Percentiles rank a stretch among this genome's conserved stretches.
Evolutionary conservation across 2,329 filamentous ascomycete species (phyloP).

Genomic region (Dothideomycetes sp.): DNA sequence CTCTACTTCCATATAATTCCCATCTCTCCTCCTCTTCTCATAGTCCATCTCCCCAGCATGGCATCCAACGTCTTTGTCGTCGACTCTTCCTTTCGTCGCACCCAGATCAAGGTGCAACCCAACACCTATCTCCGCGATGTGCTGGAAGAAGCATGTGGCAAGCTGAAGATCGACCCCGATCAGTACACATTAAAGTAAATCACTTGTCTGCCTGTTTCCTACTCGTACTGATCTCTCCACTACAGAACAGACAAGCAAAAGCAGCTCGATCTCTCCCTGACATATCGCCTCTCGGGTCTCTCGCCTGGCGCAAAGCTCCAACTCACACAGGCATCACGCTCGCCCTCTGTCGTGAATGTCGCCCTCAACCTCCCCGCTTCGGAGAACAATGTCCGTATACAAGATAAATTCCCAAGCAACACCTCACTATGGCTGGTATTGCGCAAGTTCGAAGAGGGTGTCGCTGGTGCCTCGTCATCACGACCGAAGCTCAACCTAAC

Average conservation of each 20-base stretch:
- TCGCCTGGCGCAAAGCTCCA: constrained; percentile 82
- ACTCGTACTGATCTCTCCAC: neutral
- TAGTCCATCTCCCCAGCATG: constrained; percentile 41
- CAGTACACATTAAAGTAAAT: constrained; percentile 74
- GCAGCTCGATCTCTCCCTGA: constrained; percentile 70
- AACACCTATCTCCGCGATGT: constrained; percentile 75
- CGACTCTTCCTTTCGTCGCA: constrained; percentile 64
- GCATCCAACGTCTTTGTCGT: constrained; percentile 82
- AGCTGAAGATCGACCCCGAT: constrained; percentile 61
- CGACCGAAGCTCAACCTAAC: constrained; percentile 73
- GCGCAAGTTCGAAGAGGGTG: constrained; percentile 76
- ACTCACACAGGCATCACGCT: constrained; percentile 76
- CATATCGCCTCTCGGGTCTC: constrained; percentile 74
- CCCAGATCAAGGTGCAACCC: constrained; percentile 73
- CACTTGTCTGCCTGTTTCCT: no score
- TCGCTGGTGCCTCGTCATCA: constrained; percentile 34
- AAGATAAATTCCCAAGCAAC: constrained; percentile 79
- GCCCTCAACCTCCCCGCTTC: constrained; percentile 74
- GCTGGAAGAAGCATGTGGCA: constrained; percentile 75
- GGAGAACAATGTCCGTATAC: constrained; percentile 56
- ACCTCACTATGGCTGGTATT: constrained; percentile 83
- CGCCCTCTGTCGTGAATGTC: constrained; percentile 74
- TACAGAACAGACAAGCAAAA: constrained; percentile 69
- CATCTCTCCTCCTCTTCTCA: neutral
- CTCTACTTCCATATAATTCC: neutral